Percentiles rank a stretch among this genome's conserved stretches.
These are phyloP conservation scores for Bolboschoenus planiculmis DNA, from an alignment of 176 grass and related monocot species.

Conservation along the genomic window DNA sequence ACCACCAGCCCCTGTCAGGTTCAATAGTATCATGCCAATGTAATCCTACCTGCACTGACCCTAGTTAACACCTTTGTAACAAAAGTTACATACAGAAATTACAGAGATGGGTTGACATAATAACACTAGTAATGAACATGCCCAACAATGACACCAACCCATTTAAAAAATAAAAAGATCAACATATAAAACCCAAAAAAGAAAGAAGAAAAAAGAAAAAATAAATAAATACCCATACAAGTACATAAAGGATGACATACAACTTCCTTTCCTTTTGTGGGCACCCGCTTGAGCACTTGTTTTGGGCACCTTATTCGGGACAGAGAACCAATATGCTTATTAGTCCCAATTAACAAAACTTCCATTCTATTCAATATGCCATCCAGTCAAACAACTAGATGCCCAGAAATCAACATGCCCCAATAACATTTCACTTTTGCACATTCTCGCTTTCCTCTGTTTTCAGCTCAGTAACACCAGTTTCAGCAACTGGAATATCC, in stretches of 20 bases:
- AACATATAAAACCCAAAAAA: not conserved
- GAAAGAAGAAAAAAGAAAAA: not conserved
- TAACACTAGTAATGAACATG: constrained; percentile 20
- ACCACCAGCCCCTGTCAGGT: not conserved
- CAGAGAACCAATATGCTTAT: constrained; percentile 18
- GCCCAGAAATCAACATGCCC: not conserved
- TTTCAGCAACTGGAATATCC: constrained; percentile 1
- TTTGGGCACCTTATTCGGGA: constrained; percentile 12
- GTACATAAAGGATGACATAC: constrained; percentile 8
- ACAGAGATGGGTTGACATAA: constrained; percentile 4
- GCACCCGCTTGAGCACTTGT: constrained; percentile 11
- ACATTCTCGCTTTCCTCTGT: constrained; percentile 16
- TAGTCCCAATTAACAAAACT: constrained; percentile 15
- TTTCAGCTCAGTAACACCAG: constrained; percentile 2
- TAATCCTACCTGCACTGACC: not conserved
- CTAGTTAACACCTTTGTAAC: constrained; percentile 1
- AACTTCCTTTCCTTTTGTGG: constrained; percentile 15
- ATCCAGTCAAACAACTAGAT: constrained; percentile 19
- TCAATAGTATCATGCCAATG: not conserved
- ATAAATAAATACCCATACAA: not conserved
- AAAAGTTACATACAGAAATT: constrained; percentile 19
- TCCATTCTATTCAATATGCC: constrained; percentile 5
- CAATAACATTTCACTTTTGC: constrained; percentile 18
- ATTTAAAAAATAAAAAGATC: constrained; percentile 8
- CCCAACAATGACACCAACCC: constrained; percentile 7